phyloP scores from a whole-genome alignment of 768 basidiomycete genomes.

The Strobilomyces confusus region DNA sequence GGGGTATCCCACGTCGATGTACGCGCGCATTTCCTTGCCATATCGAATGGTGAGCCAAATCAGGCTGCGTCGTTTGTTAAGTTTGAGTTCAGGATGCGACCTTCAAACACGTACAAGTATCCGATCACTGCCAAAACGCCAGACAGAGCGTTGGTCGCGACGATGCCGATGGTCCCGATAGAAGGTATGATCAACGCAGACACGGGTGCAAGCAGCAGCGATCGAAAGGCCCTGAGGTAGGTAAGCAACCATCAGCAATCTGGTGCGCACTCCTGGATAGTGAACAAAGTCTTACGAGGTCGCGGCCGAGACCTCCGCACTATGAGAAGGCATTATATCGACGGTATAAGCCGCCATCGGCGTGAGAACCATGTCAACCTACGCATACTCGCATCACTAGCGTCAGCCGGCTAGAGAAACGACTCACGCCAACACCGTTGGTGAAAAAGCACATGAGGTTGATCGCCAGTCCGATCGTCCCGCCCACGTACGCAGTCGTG shows the following conservation, averaged over 20 bases:
- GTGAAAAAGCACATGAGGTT: conserved; percentile 55
- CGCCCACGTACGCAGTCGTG: conserved; percentile 45
- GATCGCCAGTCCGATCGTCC: conserved; percentile 45
- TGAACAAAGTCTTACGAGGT: conserved; percentile 39
- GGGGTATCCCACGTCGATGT: conserved; percentile 54
- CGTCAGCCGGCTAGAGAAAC: too few relatives aligned
- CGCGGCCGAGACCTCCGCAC: conserved; percentile 61
- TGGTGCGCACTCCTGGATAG: background rate
- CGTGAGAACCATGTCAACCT: conserved; percentile 56
- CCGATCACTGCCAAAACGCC: conserved; percentile 48
- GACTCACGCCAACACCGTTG: conserved; percentile 64
- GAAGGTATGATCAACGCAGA: conserved; percentile 32
- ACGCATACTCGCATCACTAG: background rate
- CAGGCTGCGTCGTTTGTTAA: conserved; percentile 35
- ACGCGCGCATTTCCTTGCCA: conserved; percentile 43
- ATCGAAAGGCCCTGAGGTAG: conserved; percentile 19
- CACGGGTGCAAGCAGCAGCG: conserved; percentile 14
- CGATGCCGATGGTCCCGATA: conserved; percentile 50
- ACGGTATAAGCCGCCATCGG: conserved; percentile 57
- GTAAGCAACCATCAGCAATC: background rate
- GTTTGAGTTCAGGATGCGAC: background rate
- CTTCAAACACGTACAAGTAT: conserved; percentile 42
- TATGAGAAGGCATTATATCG: conserved; percentile 55
- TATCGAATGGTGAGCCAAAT: conserved; percentile 43
- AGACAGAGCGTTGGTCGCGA: conserved; percentile 42